Base-by-base conservation (phyloP, 1,284 basidiomycete species). In the Chalciporus sp. region DNA sequence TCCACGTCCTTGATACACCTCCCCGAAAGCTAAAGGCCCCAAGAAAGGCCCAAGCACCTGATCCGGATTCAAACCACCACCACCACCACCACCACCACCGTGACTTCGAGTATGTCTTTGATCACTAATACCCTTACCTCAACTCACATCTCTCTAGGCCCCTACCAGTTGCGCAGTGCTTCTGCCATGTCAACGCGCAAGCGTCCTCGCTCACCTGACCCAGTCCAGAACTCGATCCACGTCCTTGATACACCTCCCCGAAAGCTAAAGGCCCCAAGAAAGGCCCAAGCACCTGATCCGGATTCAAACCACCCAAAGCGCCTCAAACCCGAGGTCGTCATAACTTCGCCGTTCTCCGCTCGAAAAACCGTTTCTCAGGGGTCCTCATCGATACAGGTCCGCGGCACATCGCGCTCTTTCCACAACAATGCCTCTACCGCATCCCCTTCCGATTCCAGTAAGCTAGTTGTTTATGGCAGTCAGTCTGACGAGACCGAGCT, bases 401-500 rank as follows among this genome's bases (percentile, higher is more conserved):
- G 26, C 12, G 26, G n/a, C 33, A 33, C 31, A 23, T 26, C 45
- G 42, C 55, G 20, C 33, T 23, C 27, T 26, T 39, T 27, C 9
- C 52, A 47, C 8, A 52, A 37, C n/a, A 43, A 20, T 23, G 33
- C 50, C 39, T 39, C 51, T 37, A 31, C 29, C 26, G 29, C 46
- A 11, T 63, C 59, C 16, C 65, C 70, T 37, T 52, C 56, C 26
- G 49, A 44, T 44, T 57, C 59, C 16, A 65, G 64, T 42, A 73
- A 77, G 51, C 62, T 77, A 19, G 47, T 73, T 33, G 72, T 89
- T 14, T 84, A 83, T n/a, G 86, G 82, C 42, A 88, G 86, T 59
- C 82, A 87, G 63, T 85, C 85, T 42, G 83, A 86, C 58, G 88
- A 90, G 63, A 72, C 76, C 47, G 85, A 87, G 51, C 71, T 81